These are phyloP conservation scores for Aotearoamyces nothofagi DNA, from an alignment of 2,329 filamentous ascomycete genomes.

Conservation along the genomic window DNA sequence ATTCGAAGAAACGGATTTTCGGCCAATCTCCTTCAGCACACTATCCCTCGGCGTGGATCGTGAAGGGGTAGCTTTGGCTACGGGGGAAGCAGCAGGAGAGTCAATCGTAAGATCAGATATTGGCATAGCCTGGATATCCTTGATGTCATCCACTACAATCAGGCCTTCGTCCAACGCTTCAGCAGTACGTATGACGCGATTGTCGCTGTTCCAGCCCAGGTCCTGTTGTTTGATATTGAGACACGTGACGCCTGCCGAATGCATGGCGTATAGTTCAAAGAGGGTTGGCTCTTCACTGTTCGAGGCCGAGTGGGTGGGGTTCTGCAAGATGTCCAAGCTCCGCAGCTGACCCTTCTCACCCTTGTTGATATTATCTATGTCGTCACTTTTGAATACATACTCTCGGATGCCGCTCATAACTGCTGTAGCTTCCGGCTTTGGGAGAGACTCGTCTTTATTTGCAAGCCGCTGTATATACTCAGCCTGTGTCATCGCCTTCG, in stretches of 20 bases:
- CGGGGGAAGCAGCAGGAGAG: slow-evolving; percentile 6
- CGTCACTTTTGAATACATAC: slow-evolving; percentile 77
- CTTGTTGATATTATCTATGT: no score
- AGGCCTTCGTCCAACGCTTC: slow-evolving; percentile 62
- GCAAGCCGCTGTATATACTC: slow-evolving; percentile 71
- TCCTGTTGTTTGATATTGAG: slow-evolving; percentile 76
- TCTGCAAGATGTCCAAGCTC: slow-evolving; percentile 77
- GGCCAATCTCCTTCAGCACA: slow-evolving; percentile 11
- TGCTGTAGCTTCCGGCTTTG: slow-evolving; percentile 83
- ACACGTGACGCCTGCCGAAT: slow-evolving; percentile 92
- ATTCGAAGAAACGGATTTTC: slow-evolving; percentile 12
- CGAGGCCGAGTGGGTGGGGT: slow-evolving; percentile 44
- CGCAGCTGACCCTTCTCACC: slow-evolving; percentile 78
- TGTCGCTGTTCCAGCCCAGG: slow-evolving; percentile 81
- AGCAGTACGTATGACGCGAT: slow-evolving; percentile 68
- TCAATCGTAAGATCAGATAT: slow-evolving; percentile 7
- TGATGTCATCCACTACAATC: slow-evolving; percentile 54
- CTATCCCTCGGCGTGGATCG: slow-evolving; percentile 15
- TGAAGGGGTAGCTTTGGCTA: slow-evolving; percentile 13
- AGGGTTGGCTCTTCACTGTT: slow-evolving; percentile 58
- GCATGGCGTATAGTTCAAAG: slow-evolving; percentile 95
- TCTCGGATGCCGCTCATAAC: slow-evolving; percentile 95
- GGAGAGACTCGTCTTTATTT: slow-evolving; percentile 54
- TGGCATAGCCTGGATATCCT: slow-evolving; percentile 23
- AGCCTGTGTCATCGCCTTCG: slow-evolving; percentile 67